Base-by-base conservation (phyloP, 352 stramenopile genomes). In the Phytophthora meadii region DNA sequence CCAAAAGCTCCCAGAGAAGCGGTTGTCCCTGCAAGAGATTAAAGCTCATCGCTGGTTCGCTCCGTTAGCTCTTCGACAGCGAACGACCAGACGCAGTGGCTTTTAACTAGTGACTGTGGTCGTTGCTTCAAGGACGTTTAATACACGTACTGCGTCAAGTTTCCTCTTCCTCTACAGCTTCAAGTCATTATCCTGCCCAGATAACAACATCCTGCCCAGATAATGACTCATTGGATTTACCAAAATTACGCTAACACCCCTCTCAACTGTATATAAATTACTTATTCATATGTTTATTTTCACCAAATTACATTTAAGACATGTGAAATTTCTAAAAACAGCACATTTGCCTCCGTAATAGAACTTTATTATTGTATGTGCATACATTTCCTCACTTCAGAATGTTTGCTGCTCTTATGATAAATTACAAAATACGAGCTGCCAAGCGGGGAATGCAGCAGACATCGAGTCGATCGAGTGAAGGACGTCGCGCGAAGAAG, bases 41-140 rank as follows among this genome's bases (percentile, higher is more conserved):
- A 88, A 93, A 49, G 58, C 82, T 10, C 87, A 95, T 32, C 84
- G 78, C 30, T 95, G 87, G 87, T 91, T 95, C 24, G 73, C 77
- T 10, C 81, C 84, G 5, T 72, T 89, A 24, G 60, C 75, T 17
- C 65, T 76, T 17, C 84, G 84, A 37, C 77, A 90, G 48, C 81
- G 79, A 36, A 61, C 65, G 1, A 48, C 73, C 3, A 70, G 70
- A 2, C 83, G 77, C 27, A 72, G 61, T 14, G 76, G 54, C 14
- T 50, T 73, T n/a, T 74, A 76, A 34, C 2, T 24, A 34, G n/a
- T 32, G 10, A n/a, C n/a, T 36, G 17, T 39, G 37, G 5, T 19
- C 22, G 36, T 46, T 56, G 27, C 34, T 5, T 51, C 11, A 7
- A 41, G 11, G 25, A 28, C 36, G 24, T 30, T 61, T 17, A 41